Evolutionary conservation across 352 stramenopile species (phyloP).

Genomic region (Phytophthora aleatoria): DNA sequence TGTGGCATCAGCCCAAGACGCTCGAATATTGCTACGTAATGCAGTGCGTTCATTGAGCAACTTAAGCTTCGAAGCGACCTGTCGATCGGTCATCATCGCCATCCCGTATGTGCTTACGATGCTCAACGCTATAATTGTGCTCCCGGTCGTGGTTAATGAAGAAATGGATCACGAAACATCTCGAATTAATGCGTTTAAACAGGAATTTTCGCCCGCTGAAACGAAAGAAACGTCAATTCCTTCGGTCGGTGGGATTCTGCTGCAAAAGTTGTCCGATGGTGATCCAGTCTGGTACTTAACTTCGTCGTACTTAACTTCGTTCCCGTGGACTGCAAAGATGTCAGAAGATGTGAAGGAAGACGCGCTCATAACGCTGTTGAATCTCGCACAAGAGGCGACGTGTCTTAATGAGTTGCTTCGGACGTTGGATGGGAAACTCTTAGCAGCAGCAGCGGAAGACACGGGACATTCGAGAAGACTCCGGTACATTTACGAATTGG

Average conservation of each 20-base stretch:
- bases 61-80: conserved; percentile 62
- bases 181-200: background rate
- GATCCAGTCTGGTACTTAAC: conserved; percentile 26
- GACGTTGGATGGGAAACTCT: conserved; percentile 57
- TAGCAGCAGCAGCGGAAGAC: conserved; percentile 50
- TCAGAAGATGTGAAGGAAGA: conserved; percentile 69
- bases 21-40: conserved; percentile 55
- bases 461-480: conserved; percentile 42
- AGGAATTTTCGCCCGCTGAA: background rate
- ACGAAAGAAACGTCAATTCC: conserved; percentile 17
- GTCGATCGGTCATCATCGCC: conserved; percentile 56
- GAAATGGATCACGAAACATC: conserved; percentile 5
- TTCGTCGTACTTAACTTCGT: conserved; percentile 8
- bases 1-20: conserved; percentile 20
- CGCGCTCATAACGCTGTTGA: conserved; percentile 64
- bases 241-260: background rate
- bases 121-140: conserved; percentile 43
- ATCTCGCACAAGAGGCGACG: conserved; percentile 54
- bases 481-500: conserved; percentile 63
- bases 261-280: conserved; percentile 2
- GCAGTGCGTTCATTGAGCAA: conserved; percentile 63
- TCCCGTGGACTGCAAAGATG: conserved; percentile 34
- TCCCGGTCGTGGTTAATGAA: conserved; percentile 15
- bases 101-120: conserved; percentile 60
- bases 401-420: conserved; percentile 61